Evolutionary conservation across 2,329 filamentous ascomycete genomes (phyloP), one percentile per base, ranked within the genome.

Genomic region (Pestalotiopsis sp.): DNA sequence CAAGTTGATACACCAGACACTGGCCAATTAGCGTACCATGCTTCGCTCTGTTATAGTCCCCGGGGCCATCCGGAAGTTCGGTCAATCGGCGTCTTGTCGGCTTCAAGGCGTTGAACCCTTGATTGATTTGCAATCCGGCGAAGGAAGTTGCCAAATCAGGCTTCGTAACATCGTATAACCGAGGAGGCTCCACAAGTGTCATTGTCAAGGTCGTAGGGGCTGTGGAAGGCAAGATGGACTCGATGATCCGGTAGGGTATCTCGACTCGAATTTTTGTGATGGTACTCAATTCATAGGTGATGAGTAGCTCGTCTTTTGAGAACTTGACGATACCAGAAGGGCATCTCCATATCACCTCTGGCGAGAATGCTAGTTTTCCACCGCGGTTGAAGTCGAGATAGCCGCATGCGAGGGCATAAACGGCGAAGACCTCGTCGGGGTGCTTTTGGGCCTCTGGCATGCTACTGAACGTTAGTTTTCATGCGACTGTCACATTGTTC

Each of bases 141-240:
- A 65, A 38, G 17, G 39, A 14, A 49, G n/a, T 13, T 23, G 17
- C 20, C 7, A 45, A 11, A 41, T 66, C 31, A 17, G 38, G 38
- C 0, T 72, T 65, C 2, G 70, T 45, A 11, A 57, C 36, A 64
- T 75, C 72, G 66, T 87, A 88, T 65, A 88, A 84, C 1, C 81
- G 80, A 0, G 88, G 88, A 1, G 87, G 81, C 38, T 85, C 83
- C 23, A 74, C 80, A 9, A 91, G 82, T 0, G 87, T 85, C 2
- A 91, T 72, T 0, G 84, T 85, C 17, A 89, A 73, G 0, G 80
- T 78, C 3, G 70, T 78, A 67, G 70, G 80, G 64, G 23, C 74
- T 41, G 39, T 76, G 75, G 77, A 81, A 72, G 78, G 75, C 2
- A 87, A 77, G 9, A 85, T 73, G 64, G 87, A 83, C 36, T 84